A percentile compares a stretch with the other conserved stretches of the same genome.
Evolutionary conservation across 2,329 filamentous ascomycete genomes (phyloP).

Genomic region (Diaporthe sp.): DNA sequence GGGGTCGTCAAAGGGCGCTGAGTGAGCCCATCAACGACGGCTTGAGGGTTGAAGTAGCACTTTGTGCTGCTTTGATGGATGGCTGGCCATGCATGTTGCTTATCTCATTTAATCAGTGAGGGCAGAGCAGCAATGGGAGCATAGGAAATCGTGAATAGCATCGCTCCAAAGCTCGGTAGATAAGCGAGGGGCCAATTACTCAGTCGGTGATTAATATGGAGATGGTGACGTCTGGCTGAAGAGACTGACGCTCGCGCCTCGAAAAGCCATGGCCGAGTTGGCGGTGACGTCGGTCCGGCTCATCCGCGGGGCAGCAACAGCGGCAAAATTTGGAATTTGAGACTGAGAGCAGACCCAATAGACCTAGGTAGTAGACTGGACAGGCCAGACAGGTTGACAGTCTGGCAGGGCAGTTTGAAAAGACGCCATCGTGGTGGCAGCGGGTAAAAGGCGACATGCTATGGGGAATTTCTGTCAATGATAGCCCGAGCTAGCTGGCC

Average conservation of each 20-base stretch:
- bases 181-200: conserved; percentile 28
- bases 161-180: conserved; percentile 31
- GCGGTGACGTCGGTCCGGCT: conserved; percentile 35
- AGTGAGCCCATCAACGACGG: background rate
- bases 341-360: too few species aligned
- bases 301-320: conserved; percentile 28
- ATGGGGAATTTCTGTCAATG: conserved; percentile 8
- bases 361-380: background rate
- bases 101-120: background rate
- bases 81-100: background rate
- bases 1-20: conserved; percentile 14
- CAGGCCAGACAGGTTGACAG: background rate
- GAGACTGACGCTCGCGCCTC: conserved; percentile 6
- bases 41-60: background rate
- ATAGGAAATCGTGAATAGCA: background rate
- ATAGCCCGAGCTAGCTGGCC: conserved; percentile 30
- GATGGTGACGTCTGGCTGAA: conserved; percentile 25
- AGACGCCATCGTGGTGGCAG: conserved; percentile 21
- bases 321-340: background rate
- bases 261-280: background rate
- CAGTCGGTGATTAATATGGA: conserved; percentile 16
- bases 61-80: background rate
- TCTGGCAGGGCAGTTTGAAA: background rate
- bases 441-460: conserved; percentile 23
- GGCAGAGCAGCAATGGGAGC: background rate